These are phyloP conservation scores for Exophiala xenobiotica DNA, from an alignment of 2,329 filamentous ascomycete genomes.

Conservation along the genomic window DNA sequence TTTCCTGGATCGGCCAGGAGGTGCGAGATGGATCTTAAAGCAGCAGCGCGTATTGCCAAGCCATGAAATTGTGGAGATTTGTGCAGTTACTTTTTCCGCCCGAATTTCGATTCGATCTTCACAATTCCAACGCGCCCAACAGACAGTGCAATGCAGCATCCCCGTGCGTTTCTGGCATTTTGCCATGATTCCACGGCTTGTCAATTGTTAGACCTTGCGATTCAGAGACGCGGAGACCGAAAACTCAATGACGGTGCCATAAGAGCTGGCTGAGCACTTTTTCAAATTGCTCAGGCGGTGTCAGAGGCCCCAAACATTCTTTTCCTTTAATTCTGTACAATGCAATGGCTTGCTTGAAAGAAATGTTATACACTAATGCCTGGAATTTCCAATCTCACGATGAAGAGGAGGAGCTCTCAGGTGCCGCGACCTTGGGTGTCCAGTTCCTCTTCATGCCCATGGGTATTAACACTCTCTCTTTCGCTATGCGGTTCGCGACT, in stretches of 20 bases:
- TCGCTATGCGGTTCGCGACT: constrained; percentile 70
- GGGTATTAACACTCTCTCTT: constrained; percentile 69
- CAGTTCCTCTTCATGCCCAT: constrained; percentile 40
- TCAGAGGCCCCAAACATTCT: constrained; percentile 76
- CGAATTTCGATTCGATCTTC: constrained; percentile 40
- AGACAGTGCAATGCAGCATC: constrained; percentile 84
- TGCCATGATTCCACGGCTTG: constrained; percentile 59
- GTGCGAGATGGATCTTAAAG: no score
- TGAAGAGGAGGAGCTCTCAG: constrained; percentile 24
- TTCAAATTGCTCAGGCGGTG: constrained; percentile 70
- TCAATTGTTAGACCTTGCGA: constrained; percentile 65
- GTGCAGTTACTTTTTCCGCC: no score
- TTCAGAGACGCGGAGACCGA: constrained; percentile 61
- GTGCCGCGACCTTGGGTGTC: constrained; percentile 27
- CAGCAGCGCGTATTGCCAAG: no score
- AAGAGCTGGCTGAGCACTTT: constrained; percentile 70
- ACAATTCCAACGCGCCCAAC: constrained; percentile 65
- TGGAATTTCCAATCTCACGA: background rate
- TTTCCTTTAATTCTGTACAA: constrained; percentile 14
- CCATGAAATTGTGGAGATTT: no score
- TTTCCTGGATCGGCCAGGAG: no score
- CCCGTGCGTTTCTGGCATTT: constrained; percentile 64
- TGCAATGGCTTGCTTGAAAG: constrained; percentile 6
- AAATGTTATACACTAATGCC: constrained; percentile 10
- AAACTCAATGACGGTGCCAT: constrained; percentile 55